These are phyloP conservation scores for Austroboletus festivus DNA, from an alignment of 768 basidiomycete species.

Conservation along the genomic window DNA sequence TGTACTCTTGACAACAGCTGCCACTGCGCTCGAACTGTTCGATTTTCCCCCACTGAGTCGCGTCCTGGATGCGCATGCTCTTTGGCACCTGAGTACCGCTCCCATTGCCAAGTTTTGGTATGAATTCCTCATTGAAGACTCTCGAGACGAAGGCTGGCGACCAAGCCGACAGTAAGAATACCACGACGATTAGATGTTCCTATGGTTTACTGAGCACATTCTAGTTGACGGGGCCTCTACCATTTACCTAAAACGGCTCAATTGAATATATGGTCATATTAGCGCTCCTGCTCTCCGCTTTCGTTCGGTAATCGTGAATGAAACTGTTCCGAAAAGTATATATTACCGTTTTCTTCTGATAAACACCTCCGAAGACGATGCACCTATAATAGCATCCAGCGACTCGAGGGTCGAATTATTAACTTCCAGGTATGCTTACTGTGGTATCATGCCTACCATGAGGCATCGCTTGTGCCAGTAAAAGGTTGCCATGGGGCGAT, in stretches of 20 bases:
- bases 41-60: conserved; percentile 85
- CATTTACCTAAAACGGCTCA: neutral
- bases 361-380: conserved; percentile 4
- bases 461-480: conserved; percentile 34
- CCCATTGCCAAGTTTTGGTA: conserved; percentile 83
- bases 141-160: conserved; percentile 67
- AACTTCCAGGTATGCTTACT: conserved; percentile 36
- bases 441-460: conserved; percentile 34
- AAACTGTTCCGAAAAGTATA: conserved; percentile 20
- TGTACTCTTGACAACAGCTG: conserved; percentile 66
- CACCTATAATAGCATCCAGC: conserved; percentile 36
- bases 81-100: conserved; percentile 89
- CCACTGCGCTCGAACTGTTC: conserved; percentile 80
- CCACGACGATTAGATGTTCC: neutral
- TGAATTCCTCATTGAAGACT: conserved; percentile 72
- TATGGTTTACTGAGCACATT: conserved; percentile 7
- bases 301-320: conserved; percentile 31
- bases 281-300: conserved; percentile 20
- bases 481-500: conserved; percentile 34
- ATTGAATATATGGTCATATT: conserved; percentile 2
- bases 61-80: conserved; percentile 81
- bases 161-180: conserved; percentile 33
- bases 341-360: neutral
- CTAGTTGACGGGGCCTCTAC: conserved; percentile 13
- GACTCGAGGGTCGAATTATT: conserved; percentile 31